Evolutionary conservation across 108 stramenopile genomes (phyloP), one percentile per base, ranked within the genome.

Genomic region (Cylindrotheca fusiformis): DNA sequence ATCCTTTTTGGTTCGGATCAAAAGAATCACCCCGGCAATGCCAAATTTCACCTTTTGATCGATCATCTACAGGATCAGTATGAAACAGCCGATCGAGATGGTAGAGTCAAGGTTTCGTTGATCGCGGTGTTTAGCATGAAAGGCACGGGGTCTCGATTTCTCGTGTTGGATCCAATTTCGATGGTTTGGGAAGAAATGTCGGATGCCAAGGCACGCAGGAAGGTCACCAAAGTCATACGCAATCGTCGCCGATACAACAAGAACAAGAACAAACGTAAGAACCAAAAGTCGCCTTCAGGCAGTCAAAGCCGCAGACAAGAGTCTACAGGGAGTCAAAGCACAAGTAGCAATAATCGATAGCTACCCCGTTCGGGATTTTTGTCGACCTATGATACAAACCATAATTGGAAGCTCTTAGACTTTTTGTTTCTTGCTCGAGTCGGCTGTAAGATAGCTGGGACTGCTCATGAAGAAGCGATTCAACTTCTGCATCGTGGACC

Each of bases 381-480:
- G n/a, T n/a, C n/a, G n/a, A n/a, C n/a, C n/a, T n/a, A n/a, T n/a
- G n/a, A n/a, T n/a, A n/a, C 44, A 45, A 45, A 14, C 44, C 12
- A 45, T 45, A 45, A 45, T n/a, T n/a, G n/a, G n/a, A n/a, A n/a
- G n/a, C n/a, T n/a, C n/a, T n/a, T n/a, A n/a, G n/a, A n/a, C n/a
- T n/a, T n/a, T n/a, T n/a, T n/a, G n/a, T n/a, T n/a, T n/a, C n/a
- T n/a, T n/a, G n/a, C n/a, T n/a, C n/a, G n/a, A n/a, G n/a, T n/a
- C n/a, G n/a, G n/a, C n/a, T 46, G 45, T n/a, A 24, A 45, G 56
- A 46, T 65, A 72, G 47, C 58, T 48, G 6, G 41, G 14, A 48
- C 62, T 58, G 49, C 87, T 89, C 84, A 87, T 83, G 65, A 90
- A 83, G 48, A 85, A 90, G 1, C 89, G 71, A 47, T 87, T 83